A percentile compares a stretch with the other conserved stretches of the same genome.
These are phyloP conservation scores for Pleurotus eryngii DNA, from an alignment of 768 basidiomycete species.

Conservation along the genomic window DNA sequence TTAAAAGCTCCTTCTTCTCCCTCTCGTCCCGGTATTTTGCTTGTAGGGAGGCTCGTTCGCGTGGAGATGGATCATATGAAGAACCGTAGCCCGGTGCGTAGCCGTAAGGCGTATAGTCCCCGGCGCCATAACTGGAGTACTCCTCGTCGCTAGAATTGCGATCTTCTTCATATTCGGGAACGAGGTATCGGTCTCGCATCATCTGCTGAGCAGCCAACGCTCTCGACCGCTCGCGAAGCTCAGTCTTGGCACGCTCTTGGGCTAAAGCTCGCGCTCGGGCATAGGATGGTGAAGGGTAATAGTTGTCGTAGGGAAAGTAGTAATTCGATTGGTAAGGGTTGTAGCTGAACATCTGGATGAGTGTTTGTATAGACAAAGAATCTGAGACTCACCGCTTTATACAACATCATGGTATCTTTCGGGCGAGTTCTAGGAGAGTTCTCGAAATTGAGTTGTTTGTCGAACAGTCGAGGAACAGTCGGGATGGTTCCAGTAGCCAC, in stretches of 20 bases:
- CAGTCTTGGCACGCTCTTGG: neutral
- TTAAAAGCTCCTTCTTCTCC: constrained; percentile 22
- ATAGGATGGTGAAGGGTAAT: neutral
- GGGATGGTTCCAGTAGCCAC: constrained; percentile 4
- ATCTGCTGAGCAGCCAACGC: neutral
- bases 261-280: neutral
- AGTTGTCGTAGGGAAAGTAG: neutral
- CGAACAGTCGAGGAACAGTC: neutral
- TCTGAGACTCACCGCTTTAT: neutral
- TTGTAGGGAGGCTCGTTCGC: constrained; percentile 31
- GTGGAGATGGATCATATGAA: constrained; percentile 14
- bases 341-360: constrained; percentile 2
- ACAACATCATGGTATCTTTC: neutral
- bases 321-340: neutral
- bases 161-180: constrained; percentile 5
- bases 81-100: constrained; percentile 7
- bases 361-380: neutral
- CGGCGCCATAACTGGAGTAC: neutral
- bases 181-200: constrained; percentile 2
- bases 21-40: constrained; percentile 23
- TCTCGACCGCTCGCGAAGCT: neutral
- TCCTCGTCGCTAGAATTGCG: constrained; percentile 4
- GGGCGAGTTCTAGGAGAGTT: too few relatives aligned
- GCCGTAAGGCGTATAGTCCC: constrained; percentile 1
- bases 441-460: neutral